Conservation (phyloP, 805 yeast genomes). For the Candida coleopterorum region DNA sequence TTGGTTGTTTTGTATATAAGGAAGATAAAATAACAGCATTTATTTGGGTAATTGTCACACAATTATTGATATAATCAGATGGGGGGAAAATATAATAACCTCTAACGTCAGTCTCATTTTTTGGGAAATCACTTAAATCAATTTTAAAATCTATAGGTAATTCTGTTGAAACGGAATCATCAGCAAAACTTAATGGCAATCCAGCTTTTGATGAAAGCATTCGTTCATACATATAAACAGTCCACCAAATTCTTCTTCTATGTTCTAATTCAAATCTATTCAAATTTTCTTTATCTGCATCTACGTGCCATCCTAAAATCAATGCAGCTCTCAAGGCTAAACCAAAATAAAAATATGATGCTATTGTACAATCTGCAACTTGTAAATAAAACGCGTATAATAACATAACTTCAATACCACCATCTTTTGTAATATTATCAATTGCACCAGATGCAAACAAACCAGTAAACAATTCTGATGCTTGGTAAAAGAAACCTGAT, state of each 20-base stretch:
- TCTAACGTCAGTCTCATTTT: conserved; percentile 46
- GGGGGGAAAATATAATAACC: conserved; percentile 72
- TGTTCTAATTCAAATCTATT: conserved; percentile 53
- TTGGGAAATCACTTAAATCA: conserved; percentile 36
- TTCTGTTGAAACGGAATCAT: conserved; percentile 75
- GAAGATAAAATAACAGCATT: conserved; percentile 69
- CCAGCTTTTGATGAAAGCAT: conserved; percentile 84
- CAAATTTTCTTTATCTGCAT: conserved; percentile 61
- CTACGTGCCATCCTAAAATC: conserved; percentile 77
- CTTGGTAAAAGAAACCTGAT: conserved; percentile 71
- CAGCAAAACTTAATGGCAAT: conserved; percentile 71
- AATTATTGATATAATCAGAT: conserved; percentile 69
- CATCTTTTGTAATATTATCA: conserved; percentile 72
- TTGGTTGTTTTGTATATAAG: conserved; percentile 71
- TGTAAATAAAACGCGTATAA: conserved; percentile 75
- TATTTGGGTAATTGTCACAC: conserved; percentile 74
- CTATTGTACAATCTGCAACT: conserved; percentile 80
- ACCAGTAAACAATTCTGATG: conserved; percentile 74
- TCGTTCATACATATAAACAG: conserved; percentile 51
- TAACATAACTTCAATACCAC: conserved; percentile 72
- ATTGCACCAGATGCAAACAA: conserved; percentile 75
- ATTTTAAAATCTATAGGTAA: conserved; percentile 69
- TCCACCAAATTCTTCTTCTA: conserved; percentile 45
- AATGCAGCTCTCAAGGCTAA: conserved; percentile 68
- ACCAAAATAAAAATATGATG: conserved; percentile 77